Conservation (phyloP, 192 early-diverging fungal genomes). For the Thamnidium elegans region DNA sequence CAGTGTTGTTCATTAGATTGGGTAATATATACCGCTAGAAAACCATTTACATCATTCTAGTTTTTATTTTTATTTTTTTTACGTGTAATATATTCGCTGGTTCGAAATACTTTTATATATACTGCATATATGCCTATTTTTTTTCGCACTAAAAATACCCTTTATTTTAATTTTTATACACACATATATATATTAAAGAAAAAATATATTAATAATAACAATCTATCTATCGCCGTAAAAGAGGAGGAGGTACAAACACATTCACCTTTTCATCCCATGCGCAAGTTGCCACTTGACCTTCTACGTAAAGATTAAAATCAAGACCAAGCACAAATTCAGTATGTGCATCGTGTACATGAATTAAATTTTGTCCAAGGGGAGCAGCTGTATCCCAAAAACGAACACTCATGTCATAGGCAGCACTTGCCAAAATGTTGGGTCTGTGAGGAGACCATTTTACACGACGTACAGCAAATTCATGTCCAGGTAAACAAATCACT, state of each 20-base stretch:
- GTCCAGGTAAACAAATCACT: constrained; percentile 72
- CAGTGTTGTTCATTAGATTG: constrained; percentile 18
- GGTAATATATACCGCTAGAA: constrained; percentile 26
- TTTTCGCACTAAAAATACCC: too few relatives aligned
- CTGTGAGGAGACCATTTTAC: constrained; percentile 93
- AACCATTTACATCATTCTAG: constrained; percentile 11
- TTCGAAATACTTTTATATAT: too few relatives aligned
- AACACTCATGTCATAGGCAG: constrained; percentile 95
- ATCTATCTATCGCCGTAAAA: constrained; percentile 35
- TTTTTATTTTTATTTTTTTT: not conserved
- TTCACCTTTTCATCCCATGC: constrained; percentile 93
- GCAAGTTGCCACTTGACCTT: constrained; percentile 88
- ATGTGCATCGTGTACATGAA: constrained; percentile 80
- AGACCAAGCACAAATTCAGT: constrained; percentile 96
- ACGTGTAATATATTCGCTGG: not conserved
- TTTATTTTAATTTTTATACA: too few relatives aligned
- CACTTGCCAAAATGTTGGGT: constrained; percentile 76
- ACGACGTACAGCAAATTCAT: constrained; percentile 90
- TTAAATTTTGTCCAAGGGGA: constrained; percentile 36
- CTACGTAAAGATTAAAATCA: constrained; percentile 87
- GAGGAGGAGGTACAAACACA: constrained; percentile 47
- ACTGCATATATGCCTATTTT: too few relatives aligned
- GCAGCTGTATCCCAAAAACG: constrained; percentile 82
- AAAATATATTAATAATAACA: not conserved
- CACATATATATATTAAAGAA: too few relatives aligned